Evolutionary conservation across 164 flowering plant species (phyloP).

Genomic region (Tetrastigma voinierianum): DNA sequence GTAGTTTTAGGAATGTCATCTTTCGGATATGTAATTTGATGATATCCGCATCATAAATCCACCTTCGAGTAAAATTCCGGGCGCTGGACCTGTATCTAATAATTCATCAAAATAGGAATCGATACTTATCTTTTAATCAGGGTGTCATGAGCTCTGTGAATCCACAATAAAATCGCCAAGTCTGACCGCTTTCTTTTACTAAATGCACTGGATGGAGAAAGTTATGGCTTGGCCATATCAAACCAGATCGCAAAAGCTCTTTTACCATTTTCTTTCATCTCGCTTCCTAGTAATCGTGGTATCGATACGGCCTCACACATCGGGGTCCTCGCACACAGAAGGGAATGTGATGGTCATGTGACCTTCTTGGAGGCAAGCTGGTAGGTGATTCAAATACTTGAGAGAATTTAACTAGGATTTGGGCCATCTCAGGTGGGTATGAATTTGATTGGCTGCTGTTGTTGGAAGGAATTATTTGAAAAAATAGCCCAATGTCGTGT

Average conservation of each 20-base stretch:
- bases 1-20: too few species aligned
- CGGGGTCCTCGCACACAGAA: background rate
- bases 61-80: too few species aligned
- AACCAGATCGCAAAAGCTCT: background rate
- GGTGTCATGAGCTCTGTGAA: too few species aligned
- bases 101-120: too few species aligned
- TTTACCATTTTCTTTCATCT: background rate
- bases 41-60: too few species aligned
- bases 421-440: background rate
- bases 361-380: background rate
- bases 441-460: background rate
- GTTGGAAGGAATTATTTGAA: constrained; percentile 4
- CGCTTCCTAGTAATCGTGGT: background rate
- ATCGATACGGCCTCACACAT: background rate
- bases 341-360: background rate
- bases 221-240: background rate
- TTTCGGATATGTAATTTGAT: too few species aligned
- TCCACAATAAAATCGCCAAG: too few species aligned
- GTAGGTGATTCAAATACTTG: background rate
- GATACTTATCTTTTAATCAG: too few species aligned
- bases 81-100: too few species aligned
- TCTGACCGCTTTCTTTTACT: too few species aligned
- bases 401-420: constrained; percentile 5
- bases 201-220: too few species aligned
- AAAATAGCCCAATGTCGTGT: constrained; percentile 1